Conservation (phyloP, 768 basidiomycete genomes). For the Hydnomerulius pinastri region DNA sequence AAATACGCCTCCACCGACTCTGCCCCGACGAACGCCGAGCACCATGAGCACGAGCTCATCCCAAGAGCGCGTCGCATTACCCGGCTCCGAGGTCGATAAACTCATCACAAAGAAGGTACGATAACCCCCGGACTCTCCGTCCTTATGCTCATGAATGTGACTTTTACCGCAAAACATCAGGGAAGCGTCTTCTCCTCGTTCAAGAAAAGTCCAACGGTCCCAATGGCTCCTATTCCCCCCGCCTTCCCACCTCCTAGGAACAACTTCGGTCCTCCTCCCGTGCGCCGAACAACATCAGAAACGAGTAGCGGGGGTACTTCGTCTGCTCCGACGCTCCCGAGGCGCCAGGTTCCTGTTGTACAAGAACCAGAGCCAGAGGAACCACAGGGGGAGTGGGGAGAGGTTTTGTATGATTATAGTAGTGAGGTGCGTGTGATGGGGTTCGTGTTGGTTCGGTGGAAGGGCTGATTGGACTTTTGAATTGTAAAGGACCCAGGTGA, state of each 20-base stretch:
- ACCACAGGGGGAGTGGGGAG: constrained; percentile 68
- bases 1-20: constrained; percentile 12
- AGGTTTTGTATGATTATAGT: constrained; percentile 74
- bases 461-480: constrained; percentile 1
- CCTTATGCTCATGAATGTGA: constrained; percentile 6
- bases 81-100: constrained; percentile 27
- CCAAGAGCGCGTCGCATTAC: constrained; percentile 11
- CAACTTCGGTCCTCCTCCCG: constrained; percentile 55
- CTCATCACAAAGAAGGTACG: constrained; percentile 30
- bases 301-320: constrained; percentile 8
- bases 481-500: constrained; percentile 64
- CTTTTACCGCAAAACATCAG: constrained; percentile 4
- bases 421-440: constrained; percentile 47
- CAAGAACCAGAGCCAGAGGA: constrained; percentile 38
- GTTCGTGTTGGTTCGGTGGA: neutral
- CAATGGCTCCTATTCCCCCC: constrained; percentile 38
- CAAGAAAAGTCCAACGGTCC: constrained; percentile 38
- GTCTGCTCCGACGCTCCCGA: constrained; percentile 25
- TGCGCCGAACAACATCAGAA: constrained; percentile 35
- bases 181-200: constrained; percentile 23
- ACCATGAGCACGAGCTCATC: too few relatives aligned
- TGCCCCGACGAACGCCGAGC: constrained; percentile 13
- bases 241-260: constrained; percentile 47
- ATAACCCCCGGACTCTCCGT: constrained; percentile 25
- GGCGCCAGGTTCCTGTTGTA: constrained; percentile 2